Conservation (phyloP, 345 rosid genomes). For the Moringa oleifera region DNA sequence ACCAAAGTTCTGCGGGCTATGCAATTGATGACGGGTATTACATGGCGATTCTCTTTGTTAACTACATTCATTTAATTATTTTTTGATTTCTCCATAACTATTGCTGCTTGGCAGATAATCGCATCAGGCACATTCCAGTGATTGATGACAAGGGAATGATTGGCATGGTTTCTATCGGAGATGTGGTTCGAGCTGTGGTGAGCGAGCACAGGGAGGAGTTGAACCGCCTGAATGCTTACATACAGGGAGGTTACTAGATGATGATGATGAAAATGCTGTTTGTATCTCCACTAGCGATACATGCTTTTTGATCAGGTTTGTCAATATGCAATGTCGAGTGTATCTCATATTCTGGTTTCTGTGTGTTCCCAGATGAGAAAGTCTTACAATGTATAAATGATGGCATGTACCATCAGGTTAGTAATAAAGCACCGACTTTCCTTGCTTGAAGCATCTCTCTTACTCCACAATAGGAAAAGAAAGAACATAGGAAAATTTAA, state of each 20-base stretch:
- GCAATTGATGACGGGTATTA: constrained; percentile 95
- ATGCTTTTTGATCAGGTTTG: too few species aligned
- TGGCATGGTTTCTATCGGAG: constrained; percentile 98
- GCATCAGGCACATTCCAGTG: constrained; percentile 97
- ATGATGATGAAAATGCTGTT: background rate
- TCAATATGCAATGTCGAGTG: too few species aligned
- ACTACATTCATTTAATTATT: background rate
- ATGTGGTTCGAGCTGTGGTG: constrained; percentile 98
- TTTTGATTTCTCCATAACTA: background rate
- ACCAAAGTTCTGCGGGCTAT: constrained; percentile 95
- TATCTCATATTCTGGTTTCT: too few species aligned
- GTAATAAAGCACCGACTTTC: too few species aligned
- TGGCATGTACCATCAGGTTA: too few species aligned
- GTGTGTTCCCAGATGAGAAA: too few species aligned
- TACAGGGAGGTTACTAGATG: constrained; percentile 90
- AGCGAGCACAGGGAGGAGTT: constrained; percentile 87
- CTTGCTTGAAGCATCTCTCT: too few species aligned
- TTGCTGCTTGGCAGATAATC: constrained; percentile 50
- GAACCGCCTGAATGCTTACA: constrained; percentile 81
- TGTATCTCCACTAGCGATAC: too few species aligned
- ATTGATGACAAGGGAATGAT: constrained; percentile 70
- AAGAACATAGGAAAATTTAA: too few species aligned
- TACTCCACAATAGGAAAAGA: too few species aligned
- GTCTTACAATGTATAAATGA: too few species aligned
- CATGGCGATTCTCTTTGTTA: too few species aligned